Percentiles rank a stretch among this genome's conserved stretches.
Evolutionary conservation across 306 rosid species (phyloP).

Genomic region (Cicer pinnatifidum): DNA sequence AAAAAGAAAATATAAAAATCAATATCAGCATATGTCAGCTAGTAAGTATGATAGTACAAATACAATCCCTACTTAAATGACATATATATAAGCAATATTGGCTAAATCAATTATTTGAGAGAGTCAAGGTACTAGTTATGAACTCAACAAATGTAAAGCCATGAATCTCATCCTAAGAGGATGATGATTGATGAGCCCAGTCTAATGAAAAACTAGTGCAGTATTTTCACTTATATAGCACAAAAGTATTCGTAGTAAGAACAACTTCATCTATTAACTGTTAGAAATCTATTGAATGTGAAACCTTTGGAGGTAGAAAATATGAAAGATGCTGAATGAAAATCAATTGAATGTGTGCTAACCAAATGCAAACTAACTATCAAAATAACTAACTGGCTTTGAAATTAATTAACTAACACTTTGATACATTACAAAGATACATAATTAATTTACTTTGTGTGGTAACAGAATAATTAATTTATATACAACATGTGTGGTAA

Average conservation of each 20-base stretch:
- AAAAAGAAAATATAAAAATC: background rate
- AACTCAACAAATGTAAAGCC: constrained; percentile 26
- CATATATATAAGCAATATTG: background rate
- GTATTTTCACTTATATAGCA: background rate
- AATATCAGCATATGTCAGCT: constrained; percentile 36
- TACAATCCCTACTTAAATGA: background rate
- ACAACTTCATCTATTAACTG: constrained; percentile 12
- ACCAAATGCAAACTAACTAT: background rate
- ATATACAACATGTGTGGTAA: too few species aligned
- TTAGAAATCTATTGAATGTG: background rate
- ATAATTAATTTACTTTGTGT: too few species aligned
- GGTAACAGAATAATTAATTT: too few species aligned
- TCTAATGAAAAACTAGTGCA: constrained; percentile 6
- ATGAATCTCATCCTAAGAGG: background rate
- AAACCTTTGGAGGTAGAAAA: background rate
- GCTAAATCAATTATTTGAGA: constrained; percentile 34
- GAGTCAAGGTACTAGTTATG: background rate
- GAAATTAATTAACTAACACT: too few species aligned
- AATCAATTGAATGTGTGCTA: background rate
- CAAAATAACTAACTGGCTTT: background rate
- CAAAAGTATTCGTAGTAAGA: background rate
- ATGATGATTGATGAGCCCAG: background rate
- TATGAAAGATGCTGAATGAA: background rate
- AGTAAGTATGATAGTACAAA: constrained; percentile 4
- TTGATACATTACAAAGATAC: too few species aligned